Evolutionary conservation across 768 basidiomycete genomes (phyloP), one percentile per base, ranked within the genome.

Genomic region (Cyclocybe aegerita): DNA sequence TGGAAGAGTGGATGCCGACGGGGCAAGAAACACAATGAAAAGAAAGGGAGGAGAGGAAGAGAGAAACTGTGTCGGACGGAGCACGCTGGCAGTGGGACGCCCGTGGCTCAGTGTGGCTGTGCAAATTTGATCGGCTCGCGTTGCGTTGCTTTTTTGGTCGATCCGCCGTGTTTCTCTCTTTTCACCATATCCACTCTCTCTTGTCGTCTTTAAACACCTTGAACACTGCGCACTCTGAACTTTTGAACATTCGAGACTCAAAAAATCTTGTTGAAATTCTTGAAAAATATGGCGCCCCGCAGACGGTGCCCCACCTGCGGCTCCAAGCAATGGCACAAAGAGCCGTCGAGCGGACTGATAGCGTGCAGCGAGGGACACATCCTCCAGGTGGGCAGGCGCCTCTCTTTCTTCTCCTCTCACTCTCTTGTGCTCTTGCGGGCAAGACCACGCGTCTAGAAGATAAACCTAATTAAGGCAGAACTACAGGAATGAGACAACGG

Each of bases 331-430:
- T 97, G 93, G 93, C 83, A 90, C 60, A 94, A 91, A 62, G 90
- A 93, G 52, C 81, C 83, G 9, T 78, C 84, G 0, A 88, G 85
- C 33, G 94, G 94, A 1, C 74, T 88, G 38, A 79, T 94, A 38
- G 85, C 86, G 1, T 97, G 94, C 67, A 88, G 85, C 56, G 94
- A 97, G 62, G 94, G 94, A 8, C 94, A 97, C 66, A 81, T 96
- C 52, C 78, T 93, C 30, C 89, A 92, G 79, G 93, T 92, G 64
- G 56, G 70, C 46, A 42, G 23, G 23, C 23, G 23, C 23, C 23
- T 23, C 4, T 23, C 46, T 43, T 37, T 46, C 8, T 41, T 4
- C 37, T 46, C 47, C 6, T 50, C 32, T 43, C 9, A 30, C 7
- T 52, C 23, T 16, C 14, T 4, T 29, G 7, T 9, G 17, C 39